Evolutionary conservation across 352 stramenopile species (phyloP), one percentile per base, ranked within the genome.

Genomic region (Globisporangium recalcitrans): DNA sequence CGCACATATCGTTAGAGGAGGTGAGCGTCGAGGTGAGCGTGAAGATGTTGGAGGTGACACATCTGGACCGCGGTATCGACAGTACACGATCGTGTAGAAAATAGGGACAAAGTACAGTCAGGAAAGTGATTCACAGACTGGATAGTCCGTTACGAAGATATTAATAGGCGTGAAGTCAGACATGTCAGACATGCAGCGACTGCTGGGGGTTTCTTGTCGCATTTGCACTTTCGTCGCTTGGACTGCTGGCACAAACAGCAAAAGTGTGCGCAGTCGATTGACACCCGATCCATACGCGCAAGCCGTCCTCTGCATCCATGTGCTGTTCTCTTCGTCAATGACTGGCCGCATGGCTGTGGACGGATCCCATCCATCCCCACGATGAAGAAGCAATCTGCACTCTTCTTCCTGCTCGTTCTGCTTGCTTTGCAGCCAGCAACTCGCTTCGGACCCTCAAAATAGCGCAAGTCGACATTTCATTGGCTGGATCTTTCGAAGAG

Each of bases 71-170:
- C 24, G 24, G 4, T 48, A 38, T 14, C 47, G 48, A 2, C 47
- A 47, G 34, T 58, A 64, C 58, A 52, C 46, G 48, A 64, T 64
- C 24, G 48, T 64, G 22, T 63, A 57, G 36, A 38, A 1, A 24
- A 31, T 31, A 31, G 27, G 27, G 2, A 31, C 27, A 31, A 31
- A 31, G 27, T 5, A 31, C n/a, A n/a, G n/a, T n/a, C 5, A 31
- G 27, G 27, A 31, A 31, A 31, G 27, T 14, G 4, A 14, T 38
- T 38, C 11, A 13, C 13, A 38, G 32, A 13, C 34, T 3, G 11
- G 11, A 14, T 19, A 19, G 34, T 11, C 34, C 10, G 34, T 40
- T 40, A 40, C 11, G 16, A 31, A 31, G 34, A 40, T 40, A 40
- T 40, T 40, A 19, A 40, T 40, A 40, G 34, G 3, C 11, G 19